A percentile compares a stretch with the other conserved stretches of the same genome.
Evolutionary conservation across 768 basidiomycete genomes (phyloP).

Genomic region (Crepidotus variabilis): DNA sequence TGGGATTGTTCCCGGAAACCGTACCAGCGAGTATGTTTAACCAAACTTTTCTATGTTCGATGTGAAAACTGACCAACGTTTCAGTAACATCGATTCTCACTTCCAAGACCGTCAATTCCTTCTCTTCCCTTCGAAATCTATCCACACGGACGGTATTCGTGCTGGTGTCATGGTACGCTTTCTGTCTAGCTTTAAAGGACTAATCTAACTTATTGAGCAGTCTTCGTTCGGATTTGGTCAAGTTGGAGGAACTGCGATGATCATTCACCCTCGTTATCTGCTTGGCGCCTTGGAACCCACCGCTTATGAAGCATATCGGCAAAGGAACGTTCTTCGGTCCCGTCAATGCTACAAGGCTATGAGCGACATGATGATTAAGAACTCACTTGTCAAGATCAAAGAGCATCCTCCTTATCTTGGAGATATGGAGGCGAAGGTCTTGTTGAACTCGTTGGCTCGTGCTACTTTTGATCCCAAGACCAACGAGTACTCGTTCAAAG

Average conservation of each 20-base stretch:
- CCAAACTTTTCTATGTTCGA: too few species aligned
- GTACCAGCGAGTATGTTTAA: conserved; percentile 85
- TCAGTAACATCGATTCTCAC: conserved; percentile 88
- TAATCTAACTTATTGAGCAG: conserved; percentile 29
- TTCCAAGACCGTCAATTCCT: conserved; percentile 88
- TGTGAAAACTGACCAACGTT: not conserved
- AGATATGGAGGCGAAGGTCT: conserved; percentile 82
- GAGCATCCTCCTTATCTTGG: conserved; percentile 84
- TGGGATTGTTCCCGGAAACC: conserved; percentile 91
- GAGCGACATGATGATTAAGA: conserved; percentile 95
- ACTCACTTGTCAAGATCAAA: conserved; percentile 92
- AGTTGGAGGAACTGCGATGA: conserved; percentile 88
- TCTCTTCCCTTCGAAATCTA: conserved; percentile 96
- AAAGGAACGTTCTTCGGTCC: conserved; percentile 61
- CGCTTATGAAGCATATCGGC: conserved; percentile 75
- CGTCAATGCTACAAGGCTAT: conserved; percentile 82
- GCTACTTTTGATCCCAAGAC: conserved; percentile 78
- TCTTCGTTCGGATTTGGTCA: conserved; percentile 98
- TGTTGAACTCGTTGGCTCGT: conserved; percentile 93
- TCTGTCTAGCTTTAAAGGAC: not conserved
- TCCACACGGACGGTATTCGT: conserved; percentile 89
- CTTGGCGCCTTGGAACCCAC: conserved; percentile 79
- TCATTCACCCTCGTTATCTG: conserved; percentile 89
- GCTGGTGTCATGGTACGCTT: conserved; percentile 77
- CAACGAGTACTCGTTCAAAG: conserved; percentile 78